These are phyloP conservation scores for Gaertneriomyces semiglobifer DNA, from an alignment of 192 early-diverging fungal genomes.

Conservation along the genomic window DNA sequence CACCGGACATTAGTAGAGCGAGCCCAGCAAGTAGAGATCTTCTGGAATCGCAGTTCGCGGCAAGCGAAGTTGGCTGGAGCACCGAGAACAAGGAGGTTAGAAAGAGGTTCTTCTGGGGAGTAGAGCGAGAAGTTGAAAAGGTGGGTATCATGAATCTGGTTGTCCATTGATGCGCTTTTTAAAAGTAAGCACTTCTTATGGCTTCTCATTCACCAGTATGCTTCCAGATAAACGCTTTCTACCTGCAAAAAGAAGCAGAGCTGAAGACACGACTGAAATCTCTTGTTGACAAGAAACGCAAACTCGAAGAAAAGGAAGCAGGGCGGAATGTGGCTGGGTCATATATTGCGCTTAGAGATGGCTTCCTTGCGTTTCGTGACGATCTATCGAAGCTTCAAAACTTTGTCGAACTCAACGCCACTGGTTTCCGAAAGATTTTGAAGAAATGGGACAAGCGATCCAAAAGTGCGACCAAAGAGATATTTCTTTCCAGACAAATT, in stretches of 20 bases:
- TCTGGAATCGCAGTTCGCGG: background rate
- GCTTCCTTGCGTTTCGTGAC: conserved; percentile 84
- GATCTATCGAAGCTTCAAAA: conserved; percentile 96
- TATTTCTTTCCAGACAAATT: conserved; percentile 94
- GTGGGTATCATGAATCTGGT: conserved; percentile 22
- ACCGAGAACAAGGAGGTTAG: conserved; percentile 76
- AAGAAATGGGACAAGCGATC: conserved; percentile 99
- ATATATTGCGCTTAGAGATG: conserved; percentile 77
- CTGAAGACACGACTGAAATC: conserved; percentile 84
- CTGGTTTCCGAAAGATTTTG: conserved; percentile 96
- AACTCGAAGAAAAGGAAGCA: background rate
- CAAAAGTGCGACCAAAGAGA: conserved; percentile 94
- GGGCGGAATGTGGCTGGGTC: conserved; percentile 52
- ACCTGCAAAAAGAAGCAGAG: conserved; percentile 94
- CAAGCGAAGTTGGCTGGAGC: conserved; percentile 14
- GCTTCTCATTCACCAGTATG: background rate
- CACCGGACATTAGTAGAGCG: conserved; percentile 25
- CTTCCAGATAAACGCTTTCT: conserved; percentile 86
- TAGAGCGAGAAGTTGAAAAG: conserved; percentile 98
- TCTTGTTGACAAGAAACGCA: conserved; percentile 46
- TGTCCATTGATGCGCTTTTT: background rate
- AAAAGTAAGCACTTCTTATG: background rate
- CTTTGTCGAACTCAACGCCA: conserved; percentile 95
- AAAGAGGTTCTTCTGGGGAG: conserved; percentile 94
- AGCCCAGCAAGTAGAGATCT: background rate